Conservation (phyloP, 148 eudicot species). For the Salicornia ramosissima region DNA sequence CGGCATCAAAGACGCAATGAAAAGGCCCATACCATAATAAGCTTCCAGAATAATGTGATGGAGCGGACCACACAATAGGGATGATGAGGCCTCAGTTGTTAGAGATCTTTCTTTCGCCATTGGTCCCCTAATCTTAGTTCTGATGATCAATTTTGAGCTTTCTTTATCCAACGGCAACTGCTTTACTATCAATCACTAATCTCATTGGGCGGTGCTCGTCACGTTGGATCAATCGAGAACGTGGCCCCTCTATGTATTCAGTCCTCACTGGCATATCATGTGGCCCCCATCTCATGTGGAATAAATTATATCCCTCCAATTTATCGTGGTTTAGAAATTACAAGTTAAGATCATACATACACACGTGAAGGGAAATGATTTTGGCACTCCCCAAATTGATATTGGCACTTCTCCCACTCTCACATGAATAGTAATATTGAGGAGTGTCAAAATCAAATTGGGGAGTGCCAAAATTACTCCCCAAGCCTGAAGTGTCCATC, state of each 20-base stretch:
- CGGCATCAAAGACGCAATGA: neutral
- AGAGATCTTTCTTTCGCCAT: conserved; percentile 12
- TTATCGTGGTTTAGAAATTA: too few relatives aligned
- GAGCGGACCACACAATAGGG: conserved; percentile 9
- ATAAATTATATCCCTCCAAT: too few relatives aligned
- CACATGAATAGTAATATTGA: too few relatives aligned
- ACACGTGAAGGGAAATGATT: too few relatives aligned
- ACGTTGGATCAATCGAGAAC: conserved; percentile 15
- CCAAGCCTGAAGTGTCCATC: too few relatives aligned
- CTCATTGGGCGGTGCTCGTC: conserved; percentile 18
- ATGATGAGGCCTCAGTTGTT: neutral
- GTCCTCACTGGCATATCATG: neutral
- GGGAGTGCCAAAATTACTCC: too few relatives aligned
- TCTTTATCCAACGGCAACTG: conserved; percentile 20
- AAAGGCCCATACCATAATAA: too few relatives aligned
- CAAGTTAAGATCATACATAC: neutral
- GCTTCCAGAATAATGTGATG: conserved; percentile 12
- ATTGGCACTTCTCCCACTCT: too few relatives aligned
- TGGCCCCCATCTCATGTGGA: neutral
- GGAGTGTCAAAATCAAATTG: too few relatives aligned
- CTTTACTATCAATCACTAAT: neutral
- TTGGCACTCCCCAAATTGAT: too few relatives aligned
- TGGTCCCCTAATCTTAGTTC: conserved; percentile 5
- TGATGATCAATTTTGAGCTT: conserved; percentile 15
- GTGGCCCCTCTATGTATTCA: neutral